Evolutionary conservation across 345 rosid genomes (phyloP).

Genomic region (Ceriops zippeliana): DNA sequence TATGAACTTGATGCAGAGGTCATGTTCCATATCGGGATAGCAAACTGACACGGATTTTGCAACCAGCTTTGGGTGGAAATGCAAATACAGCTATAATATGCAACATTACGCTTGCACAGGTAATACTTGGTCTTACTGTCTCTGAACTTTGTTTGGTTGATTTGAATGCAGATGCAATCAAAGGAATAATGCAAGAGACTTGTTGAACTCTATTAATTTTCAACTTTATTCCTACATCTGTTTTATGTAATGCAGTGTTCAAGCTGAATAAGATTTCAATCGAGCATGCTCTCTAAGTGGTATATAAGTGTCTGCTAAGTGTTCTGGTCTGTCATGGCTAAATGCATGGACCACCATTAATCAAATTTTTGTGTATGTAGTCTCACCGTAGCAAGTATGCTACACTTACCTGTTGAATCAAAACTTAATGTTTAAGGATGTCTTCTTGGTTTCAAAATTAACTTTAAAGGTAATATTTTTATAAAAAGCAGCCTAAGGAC

Average conservation of each 20-base stretch:
- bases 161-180: neutral
- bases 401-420: too few relatives aligned
- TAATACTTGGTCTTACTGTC: slow-evolving; percentile 17
- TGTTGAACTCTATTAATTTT: neutral
- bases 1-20: slow-evolving; percentile 47
- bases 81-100: slow-evolving; percentile 98
- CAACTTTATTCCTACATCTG: neutral
- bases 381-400: too few relatives aligned
- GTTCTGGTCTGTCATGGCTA: too few relatives aligned
- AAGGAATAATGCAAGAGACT: too few relatives aligned
- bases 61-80: slow-evolving; percentile 98
- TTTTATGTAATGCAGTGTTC: neutral
- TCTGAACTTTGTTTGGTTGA: neutral
- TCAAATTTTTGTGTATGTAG: too few relatives aligned
- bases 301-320: too few relatives aligned
- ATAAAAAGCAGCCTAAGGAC: too few relatives aligned
- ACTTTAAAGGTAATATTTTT: too few relatives aligned
- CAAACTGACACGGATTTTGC: slow-evolving; percentile 93
- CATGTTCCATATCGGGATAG: slow-evolving; percentile 98
- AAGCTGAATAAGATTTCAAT: neutral
- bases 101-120: slow-evolving; percentile 96
- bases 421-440: too few relatives aligned
- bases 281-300: too few relatives aligned
- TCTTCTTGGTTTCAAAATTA: too few relatives aligned
- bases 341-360: too few relatives aligned